Base-by-base conservation (phyloP, 495 filamentous ascomycete species). In the Xanthoparmelia taractica region DNA sequence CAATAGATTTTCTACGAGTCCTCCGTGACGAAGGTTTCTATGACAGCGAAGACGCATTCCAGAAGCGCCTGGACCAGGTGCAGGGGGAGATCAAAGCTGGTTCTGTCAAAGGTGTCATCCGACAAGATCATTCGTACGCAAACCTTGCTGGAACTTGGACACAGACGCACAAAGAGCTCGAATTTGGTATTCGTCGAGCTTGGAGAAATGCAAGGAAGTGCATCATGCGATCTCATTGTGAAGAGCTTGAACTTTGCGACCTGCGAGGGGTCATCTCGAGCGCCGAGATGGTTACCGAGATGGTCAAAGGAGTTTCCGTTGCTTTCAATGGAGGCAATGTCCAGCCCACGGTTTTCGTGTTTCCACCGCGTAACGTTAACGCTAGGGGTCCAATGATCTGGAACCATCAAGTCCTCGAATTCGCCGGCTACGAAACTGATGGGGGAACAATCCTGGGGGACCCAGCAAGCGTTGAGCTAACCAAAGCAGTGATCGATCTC, bases 141-240 rank as follows among this genome's bases (percentile, higher is more conserved):
- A 55, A 25, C 8, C 13, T 64, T 15, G 57, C 64, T 34, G 63
- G 67, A 41, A 65, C 37, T n/a, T 72, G 69, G 69, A 59, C 50
- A 11, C 70, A 72, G 54, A 71, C 65, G 6, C 12, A 34, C 12
- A 23, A 57, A 57, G 70, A 72, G 58, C 58, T 72, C 17, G 63
- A 69, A 38, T 69, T 65, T 58, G 70, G 70, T 29, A 41, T 71
- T 33, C 61, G 68, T 18, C 54, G 65, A 54, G 65, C 70, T 34
- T 72, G 70, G 70, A 71, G 68, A 38, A 67, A 72, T 54, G 52
- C 70, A 20, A 63, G 70, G 41, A 72, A 70, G 55, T 72, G 70
- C 43, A 72, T 72, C 57, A 71, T 71, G 67, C 60, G 70, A 43
- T 69, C 67, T 23, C 69, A 72, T 54, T 65, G 64, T 37, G 56